Conservation (phyloP, 2,329 filamentous ascomycete species). For the Nectriaceae sp. region DNA sequence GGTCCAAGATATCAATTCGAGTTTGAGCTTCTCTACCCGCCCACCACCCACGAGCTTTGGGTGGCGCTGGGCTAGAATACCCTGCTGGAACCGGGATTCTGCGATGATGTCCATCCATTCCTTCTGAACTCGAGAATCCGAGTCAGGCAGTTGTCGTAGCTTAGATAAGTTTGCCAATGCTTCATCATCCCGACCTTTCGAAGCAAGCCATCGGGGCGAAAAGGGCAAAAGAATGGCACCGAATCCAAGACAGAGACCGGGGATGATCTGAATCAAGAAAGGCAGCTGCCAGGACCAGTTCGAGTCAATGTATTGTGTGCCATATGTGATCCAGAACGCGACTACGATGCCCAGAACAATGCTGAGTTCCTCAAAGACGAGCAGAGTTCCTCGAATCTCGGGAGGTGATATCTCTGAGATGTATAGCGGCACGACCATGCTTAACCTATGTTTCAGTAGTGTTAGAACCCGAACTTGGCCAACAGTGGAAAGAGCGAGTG, state of each 20-base stretch:
- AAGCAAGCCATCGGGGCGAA: conserved; percentile 30
- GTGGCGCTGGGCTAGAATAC: conserved; percentile 33
- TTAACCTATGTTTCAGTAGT: conserved; percentile 14
- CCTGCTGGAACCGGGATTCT: conserved; percentile 26
- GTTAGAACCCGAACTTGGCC: neutral
- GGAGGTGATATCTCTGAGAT: conserved; percentile 51
- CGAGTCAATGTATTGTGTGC: conserved; percentile 27
- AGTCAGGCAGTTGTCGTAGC: conserved; percentile 21
- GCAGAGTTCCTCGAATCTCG: conserved; percentile 47
- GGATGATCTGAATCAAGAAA: conserved; percentile 32
- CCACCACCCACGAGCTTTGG: conserved; percentile 37
- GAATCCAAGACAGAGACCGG: conserved; percentile 24
- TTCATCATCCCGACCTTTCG: conserved; percentile 27
- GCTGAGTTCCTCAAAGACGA: conserved; percentile 43
- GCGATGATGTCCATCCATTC: conserved; percentile 30
- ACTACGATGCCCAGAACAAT: conserved; percentile 34
- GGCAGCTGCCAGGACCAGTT: conserved; percentile 33
- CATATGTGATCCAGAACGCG: conserved; percentile 35
- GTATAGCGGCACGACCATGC: conserved; percentile 41
- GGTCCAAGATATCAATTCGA: conserved; percentile 49
- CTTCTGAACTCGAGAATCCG: conserved; percentile 21
- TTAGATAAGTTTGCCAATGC: conserved; percentile 23
- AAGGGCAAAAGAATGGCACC: conserved; percentile 28
- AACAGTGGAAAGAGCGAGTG: neutral
- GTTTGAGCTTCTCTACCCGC: conserved; percentile 37